These are phyloP conservation scores for Acorus calamus DNA, from an alignment of 106 monocot species.

Conservation along the genomic window DNA sequence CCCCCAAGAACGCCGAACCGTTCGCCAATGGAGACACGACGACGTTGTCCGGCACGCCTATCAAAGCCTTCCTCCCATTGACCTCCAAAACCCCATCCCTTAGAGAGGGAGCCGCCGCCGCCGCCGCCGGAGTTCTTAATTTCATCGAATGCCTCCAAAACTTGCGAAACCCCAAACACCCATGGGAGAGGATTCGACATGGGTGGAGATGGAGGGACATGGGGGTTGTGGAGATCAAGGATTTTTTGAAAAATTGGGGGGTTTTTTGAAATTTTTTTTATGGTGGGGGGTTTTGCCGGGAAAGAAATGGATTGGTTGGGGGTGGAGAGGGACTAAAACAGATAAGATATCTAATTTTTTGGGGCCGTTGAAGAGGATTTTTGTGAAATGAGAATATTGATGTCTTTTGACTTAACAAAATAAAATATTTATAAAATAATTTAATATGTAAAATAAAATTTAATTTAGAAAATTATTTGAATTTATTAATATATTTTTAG, in stretches of 20 bases:
- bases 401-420: too few relatives aligned
- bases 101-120: constrained; percentile 9
- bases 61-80: constrained; percentile 23
- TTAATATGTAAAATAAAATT: too few relatives aligned
- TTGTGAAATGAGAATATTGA: too few relatives aligned
- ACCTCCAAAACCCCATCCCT: constrained; percentile 27
- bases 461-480: too few relatives aligned
- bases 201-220: constrained; percentile 5
- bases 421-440: too few relatives aligned
- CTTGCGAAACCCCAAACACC: constrained; percentile 1
- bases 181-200: neutral
- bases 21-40: constrained; percentile 1
- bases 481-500: too few relatives aligned
- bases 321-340: too few relatives aligned
- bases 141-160: constrained; percentile 19
- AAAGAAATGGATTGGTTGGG: too few relatives aligned
- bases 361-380: too few relatives aligned
- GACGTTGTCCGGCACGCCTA: constrained; percentile 29
- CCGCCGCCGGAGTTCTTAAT: neutral
- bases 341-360: too few relatives aligned
- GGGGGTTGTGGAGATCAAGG: constrained; percentile 9
- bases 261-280: neutral
- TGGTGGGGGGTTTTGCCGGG: neutral
- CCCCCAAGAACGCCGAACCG: constrained; percentile 23
- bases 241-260: neutral